Evolutionary conservation across 2,329 filamentous ascomycete genomes (phyloP), one percentile per base, ranked within the genome.

Genomic region (Didymella lethalis): DNA sequence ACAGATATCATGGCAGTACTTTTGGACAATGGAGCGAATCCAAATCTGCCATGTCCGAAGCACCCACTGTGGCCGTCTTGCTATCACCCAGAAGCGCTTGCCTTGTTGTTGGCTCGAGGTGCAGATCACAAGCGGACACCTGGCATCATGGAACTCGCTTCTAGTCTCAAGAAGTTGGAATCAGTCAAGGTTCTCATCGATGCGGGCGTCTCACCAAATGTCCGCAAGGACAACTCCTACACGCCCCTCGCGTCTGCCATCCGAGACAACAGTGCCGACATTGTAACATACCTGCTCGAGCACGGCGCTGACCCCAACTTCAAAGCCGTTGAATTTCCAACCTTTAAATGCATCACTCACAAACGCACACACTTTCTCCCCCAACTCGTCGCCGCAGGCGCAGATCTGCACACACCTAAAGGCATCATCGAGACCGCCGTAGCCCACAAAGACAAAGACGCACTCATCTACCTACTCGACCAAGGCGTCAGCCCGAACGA

Each of bases 311-410:
- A 85, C 61, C 80, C 84, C n/a, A 84, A 86, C 57, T 69, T 81
- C 18, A 82, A 82, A 6, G 86, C 87, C 0, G 82, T 84, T 45
- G 88, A 90, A 68, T 89, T 87, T 66, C 88, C 88, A 0, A 79
- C 83, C 6, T 90, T 87, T 80, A 90, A 90, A 72, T 90, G 87
- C 62, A 83, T 90, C 25, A 89, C 87, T 0, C 88, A 90, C 70
- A 83, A 86, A 69, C 82, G 87, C 20, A 77, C 84, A 0, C 85
- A 89, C 20, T 84, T 85, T 68, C 79, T 90, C 0, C 84, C 86
- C 0, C 78, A 82, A 4, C 79, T 90, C 1, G 69, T 74, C 7
- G 81, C 83, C 4, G 87, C 87, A 0, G 88, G 88, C 0, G 86
- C 80, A 10, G 82, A 89, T 62, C 79, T 88, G 0, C 74, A 81